These are phyloP conservation scores for Brassica juncea DNA, from an alignment of 345 rosid genomes.

Conservation along the genomic window DNA sequence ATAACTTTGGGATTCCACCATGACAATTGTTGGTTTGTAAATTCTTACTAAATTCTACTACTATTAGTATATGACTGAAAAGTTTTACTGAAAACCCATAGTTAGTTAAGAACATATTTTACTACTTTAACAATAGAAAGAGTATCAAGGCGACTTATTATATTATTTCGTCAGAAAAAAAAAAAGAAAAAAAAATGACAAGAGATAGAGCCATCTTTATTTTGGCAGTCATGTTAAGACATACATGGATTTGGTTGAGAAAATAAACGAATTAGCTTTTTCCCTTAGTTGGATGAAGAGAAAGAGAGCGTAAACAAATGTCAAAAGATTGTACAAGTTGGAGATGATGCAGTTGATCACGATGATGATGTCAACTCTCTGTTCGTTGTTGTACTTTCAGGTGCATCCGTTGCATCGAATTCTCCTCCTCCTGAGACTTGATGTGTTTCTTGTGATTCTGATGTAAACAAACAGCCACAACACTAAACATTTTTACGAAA, in stretches of 20 bases:
- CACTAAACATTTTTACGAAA: neutral
- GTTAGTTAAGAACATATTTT: neutral
- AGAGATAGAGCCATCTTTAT: conserved; percentile 36
- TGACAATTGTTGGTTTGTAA: neutral
- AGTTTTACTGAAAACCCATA: neutral
- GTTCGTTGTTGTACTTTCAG: conserved; percentile 34
- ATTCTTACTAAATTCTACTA: neutral
- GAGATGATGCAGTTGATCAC: conserved; percentile 19
- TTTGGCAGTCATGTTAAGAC: conserved; percentile 36
- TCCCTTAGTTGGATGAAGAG: conserved; percentile 23
- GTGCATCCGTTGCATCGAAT: conserved; percentile 26
- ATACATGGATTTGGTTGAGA: conserved; percentile 33
- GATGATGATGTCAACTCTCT: conserved; percentile 29
- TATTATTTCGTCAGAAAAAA: conserved; percentile 25
- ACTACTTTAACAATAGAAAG: conserved; percentile 16
- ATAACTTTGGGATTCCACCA: neutral
- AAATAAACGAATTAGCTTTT: conserved; percentile 36
- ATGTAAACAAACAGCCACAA: conserved; percentile 7
- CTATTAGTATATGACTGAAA: neutral
- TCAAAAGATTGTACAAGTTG: conserved; percentile 37
- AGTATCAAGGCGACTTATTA: conserved; percentile 30
- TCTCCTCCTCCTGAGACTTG: conserved; percentile 25
- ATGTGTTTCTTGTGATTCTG: conserved; percentile 38
- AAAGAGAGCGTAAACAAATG: conserved; percentile 29
- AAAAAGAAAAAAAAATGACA: neutral